Evolutionary conservation across 2,329 filamentous ascomycete species (phyloP), one percentile per base, ranked within the genome.

Genomic region (Colletotrichum neosansevieriae): DNA sequence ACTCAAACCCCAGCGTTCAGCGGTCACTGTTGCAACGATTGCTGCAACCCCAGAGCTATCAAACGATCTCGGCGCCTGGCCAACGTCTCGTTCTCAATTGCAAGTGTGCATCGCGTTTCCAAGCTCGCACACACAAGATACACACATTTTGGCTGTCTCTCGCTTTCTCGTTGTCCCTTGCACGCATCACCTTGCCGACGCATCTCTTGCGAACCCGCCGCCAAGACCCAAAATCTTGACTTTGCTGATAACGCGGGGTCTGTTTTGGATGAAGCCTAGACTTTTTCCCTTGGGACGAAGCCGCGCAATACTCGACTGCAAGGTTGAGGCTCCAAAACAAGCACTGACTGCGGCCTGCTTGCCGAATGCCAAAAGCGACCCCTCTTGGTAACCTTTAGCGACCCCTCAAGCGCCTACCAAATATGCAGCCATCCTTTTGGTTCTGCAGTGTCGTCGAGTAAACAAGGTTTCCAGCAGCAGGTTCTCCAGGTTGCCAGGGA

Each of bases 161-260:
- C 24, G 24, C 24, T 34, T n/a, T 12, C 12, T 32, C 12, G 5
- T 21, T 32, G 12, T 5, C 4, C 24, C 21, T 38, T n/a, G n/a
- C 24, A 47, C 6, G 15, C 42, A 17, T n/a, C 34, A 49, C 34
- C 59, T 24, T 54, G 38, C 54, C 32, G 38, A 64, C 15, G 6
- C 24, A 12, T 40, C 24, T 34, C 42, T 15, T 9, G 59, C 51
- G 51, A 57, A 56, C 36, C 63, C 44, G 36, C n/a, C 38, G 42
- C 51, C 34, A 21, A 64, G 53, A 58, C 19, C 19, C 13, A 36
- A n/a, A 19, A 34, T 54, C 47, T 64, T 61, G 47, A 45, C 53
- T 63, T 67, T 67, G 60, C 53, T 64, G 64, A 67, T 58, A 67
- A 65, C 49, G 61, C 65, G 54, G 54, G 61, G 65, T 65, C 61